These are phyloP conservation scores for Ogataea wickerhamii DNA, from an alignment of 805 yeast genomes.

Conservation along the genomic window DNA sequence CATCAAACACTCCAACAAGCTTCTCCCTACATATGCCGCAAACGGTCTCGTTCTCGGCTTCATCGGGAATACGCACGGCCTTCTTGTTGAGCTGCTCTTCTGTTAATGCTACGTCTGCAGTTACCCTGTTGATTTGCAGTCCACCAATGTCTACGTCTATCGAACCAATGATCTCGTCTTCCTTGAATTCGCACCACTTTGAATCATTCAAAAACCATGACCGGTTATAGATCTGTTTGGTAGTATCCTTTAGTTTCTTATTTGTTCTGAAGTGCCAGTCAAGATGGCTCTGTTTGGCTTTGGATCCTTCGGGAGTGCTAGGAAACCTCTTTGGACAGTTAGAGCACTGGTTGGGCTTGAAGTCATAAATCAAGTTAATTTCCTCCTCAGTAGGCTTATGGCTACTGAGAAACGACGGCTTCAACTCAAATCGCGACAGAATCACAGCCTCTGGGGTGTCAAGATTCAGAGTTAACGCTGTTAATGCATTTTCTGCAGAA, in stretches of 20 bases:
- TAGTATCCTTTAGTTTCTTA: slow-evolving; percentile 54
- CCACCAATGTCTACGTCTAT: slow-evolving; percentile 21
- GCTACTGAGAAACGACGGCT: slow-evolving; percentile 36
- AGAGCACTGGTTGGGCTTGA: slow-evolving; percentile 75
- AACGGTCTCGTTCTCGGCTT: slow-evolving; percentile 51
- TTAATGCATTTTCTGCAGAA: neutral
- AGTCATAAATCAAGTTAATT: slow-evolving; percentile 46
- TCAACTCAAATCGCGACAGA: slow-evolving; percentile 23
- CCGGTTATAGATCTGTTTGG: slow-evolving; percentile 63
- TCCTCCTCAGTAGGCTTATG: slow-evolving; percentile 35
- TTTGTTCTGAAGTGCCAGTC: slow-evolving; percentile 97
- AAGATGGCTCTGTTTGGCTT: slow-evolving; percentile 60
- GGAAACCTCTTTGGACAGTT: slow-evolving; percentile 86
- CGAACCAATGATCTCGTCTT: slow-evolving; percentile 53
- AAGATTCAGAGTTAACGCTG: neutral
- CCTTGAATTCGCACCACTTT: slow-evolving; percentile 73
- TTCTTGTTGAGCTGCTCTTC: slow-evolving; percentile 37
- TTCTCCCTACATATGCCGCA: slow-evolving; percentile 74
- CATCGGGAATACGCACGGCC: slow-evolving; percentile 66
- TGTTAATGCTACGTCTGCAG: slow-evolving; percentile 17
- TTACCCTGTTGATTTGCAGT: slow-evolving; percentile 16
- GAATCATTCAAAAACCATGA: slow-evolving; percentile 75
- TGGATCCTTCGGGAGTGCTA: slow-evolving; percentile 51
- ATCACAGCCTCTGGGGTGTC: slow-evolving; percentile 16
- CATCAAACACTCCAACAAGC: slow-evolving; percentile 62